Conservation (phyloP, 164 flowering plant genomes). For the Magnolia officinalis region DNA sequence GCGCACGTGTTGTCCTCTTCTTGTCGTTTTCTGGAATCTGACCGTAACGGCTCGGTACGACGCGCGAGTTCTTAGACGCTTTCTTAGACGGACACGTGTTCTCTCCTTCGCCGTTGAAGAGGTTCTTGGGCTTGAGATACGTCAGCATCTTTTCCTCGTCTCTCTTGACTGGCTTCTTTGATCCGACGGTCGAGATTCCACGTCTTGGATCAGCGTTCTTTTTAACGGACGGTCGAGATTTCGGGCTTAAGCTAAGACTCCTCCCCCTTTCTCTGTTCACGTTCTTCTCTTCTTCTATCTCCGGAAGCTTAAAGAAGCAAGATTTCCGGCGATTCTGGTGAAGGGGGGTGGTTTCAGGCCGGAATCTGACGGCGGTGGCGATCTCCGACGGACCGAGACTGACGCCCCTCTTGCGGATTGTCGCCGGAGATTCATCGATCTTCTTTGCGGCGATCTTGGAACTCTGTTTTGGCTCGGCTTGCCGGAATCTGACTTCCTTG, state of each 20-base stretch:
- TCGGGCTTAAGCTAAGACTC: conserved; percentile 51
- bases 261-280: conserved; percentile 39
- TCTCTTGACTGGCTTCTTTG: conserved; percentile 46
- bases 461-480: neutral
- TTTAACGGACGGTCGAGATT: conserved; percentile 26
- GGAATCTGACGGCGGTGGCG: conserved; percentile 26
- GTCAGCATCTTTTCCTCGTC: conserved; percentile 34
- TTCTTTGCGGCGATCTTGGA: conserved; percentile 19
- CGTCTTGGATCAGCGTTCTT: conserved; percentile 34
- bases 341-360: conserved; percentile 42
- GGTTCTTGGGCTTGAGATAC: conserved; percentile 59
- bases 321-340: conserved; percentile 54
- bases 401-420: conserved; percentile 31
- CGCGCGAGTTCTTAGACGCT: conserved; percentile 46
- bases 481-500: conserved; percentile 31
- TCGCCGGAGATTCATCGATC: conserved; percentile 25
- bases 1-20: conserved; percentile 28
- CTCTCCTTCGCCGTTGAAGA: conserved; percentile 31
- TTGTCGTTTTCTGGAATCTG: conserved; percentile 48
- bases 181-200: conserved; percentile 46
- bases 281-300: conserved; percentile 41
- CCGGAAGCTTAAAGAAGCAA: conserved; percentile 58
- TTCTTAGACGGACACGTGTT: neutral
- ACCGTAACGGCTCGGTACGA: conserved; percentile 65
- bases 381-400: conserved; percentile 49